Base-by-base conservation (phyloP, 495 filamentous ascomycete genomes). In the Zalerion maritima region DNA sequence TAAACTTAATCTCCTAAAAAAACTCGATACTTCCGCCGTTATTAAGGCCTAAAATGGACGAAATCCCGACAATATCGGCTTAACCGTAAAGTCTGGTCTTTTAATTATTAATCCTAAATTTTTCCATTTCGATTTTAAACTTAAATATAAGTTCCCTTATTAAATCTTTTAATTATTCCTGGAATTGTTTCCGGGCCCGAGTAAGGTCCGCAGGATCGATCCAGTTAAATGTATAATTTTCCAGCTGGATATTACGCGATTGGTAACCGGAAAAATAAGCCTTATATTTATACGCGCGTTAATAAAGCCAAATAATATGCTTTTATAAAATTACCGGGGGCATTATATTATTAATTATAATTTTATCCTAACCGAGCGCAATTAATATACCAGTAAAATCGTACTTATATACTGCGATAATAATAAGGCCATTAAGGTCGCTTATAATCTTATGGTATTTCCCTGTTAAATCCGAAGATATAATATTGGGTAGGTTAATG, bases 1-100 rank as follows among this genome's bases (percentile, higher is more conserved):
- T 28, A 33, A 36, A 36, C 27, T 36, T 36, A 20, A 36, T 31
- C 34, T 36, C 34, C 34, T 28, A 36, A 20, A 36, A 26, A 20
- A 21, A 32, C 25, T 36, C 28, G 19, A 36, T 20, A 14, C 28
- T 30, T 15, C 18, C 14, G 14, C 14, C 24, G n/a, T 23, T 15
- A 20, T 29, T 17, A 20, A 19, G n/a, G 12, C 31, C 11, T 21
- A 20, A 21, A 27, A 11, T 15, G 30, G 20, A 7, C 11, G 20
- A 16, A 28, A 14, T 14, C 8, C 11, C 11, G 7, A 32, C 21
- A 14, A 32, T 28, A 14, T 32, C 30, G 18, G 30, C 30, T 27
- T n/a, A 14, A 32, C 30, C 30, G 16, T 8, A 6, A 14, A 32
- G 30, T 15, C 5, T n/a, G 14, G 18, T 21, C n/a, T 10, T 28